phyloP scores from a whole-genome alignment of 1,139 yeast genomes.

The Trichomonascaceae sp. region DNA sequence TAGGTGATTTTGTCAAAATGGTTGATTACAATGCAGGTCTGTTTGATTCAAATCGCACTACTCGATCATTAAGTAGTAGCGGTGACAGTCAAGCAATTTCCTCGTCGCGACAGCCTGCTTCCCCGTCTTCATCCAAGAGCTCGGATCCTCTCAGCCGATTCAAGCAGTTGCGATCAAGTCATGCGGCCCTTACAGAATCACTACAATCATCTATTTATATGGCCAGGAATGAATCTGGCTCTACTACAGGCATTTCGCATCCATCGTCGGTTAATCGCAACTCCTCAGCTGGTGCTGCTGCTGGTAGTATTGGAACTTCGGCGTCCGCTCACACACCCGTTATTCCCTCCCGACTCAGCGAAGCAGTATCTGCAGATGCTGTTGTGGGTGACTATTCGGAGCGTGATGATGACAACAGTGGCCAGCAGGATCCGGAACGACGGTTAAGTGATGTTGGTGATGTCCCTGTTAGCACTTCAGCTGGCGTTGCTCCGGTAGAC shows the following conservation, averaged over 20 bases:
- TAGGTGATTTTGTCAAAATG: constrained; percentile 73
- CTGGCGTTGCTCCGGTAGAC: constrained; percentile 10
- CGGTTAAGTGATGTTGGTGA: constrained; percentile 1
- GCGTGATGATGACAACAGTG: constrained; percentile 2
- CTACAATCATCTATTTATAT: constrained; percentile 23
- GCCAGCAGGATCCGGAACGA: background rate
- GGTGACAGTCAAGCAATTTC: background rate
- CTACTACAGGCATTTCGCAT: constrained; percentile 3
- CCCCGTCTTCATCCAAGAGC: constrained; percentile 4
- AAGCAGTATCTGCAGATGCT: constrained; percentile 27
- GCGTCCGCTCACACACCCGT: constrained; percentile 32
- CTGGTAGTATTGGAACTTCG: constrained; percentile 23
- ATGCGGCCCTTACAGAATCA: constrained; percentile 39
- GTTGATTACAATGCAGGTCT: constrained; percentile 47
- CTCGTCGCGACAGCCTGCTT: background rate
- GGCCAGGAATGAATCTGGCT: constrained; percentile 10
- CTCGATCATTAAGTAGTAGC: constrained; percentile 6
- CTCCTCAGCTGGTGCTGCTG: constrained; percentile 8
- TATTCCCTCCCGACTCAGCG: constrained; percentile 32
- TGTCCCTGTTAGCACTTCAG: constrained; percentile 7
- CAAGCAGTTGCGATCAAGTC: constrained; percentile 43
- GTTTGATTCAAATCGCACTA: constrained; percentile 8
- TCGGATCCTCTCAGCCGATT: constrained; percentile 38
- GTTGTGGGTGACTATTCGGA: constrained; percentile 1
- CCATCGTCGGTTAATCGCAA: constrained; percentile 7